Base-by-base conservation (phyloP, 2,329 filamentous ascomycete species). In the Lithohypha guttulata region DNA sequence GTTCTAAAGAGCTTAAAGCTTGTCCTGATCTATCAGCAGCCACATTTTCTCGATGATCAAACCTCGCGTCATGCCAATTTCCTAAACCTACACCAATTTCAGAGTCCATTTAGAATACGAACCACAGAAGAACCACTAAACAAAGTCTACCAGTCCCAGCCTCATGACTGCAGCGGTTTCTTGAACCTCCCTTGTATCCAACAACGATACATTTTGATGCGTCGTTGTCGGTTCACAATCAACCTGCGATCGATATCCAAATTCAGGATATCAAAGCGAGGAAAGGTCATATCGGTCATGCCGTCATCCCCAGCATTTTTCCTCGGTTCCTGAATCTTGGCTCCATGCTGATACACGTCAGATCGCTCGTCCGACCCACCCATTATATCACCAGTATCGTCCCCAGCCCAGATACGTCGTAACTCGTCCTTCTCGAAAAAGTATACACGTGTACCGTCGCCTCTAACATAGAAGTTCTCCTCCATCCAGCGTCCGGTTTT, bases 181-280 rank as follows among this genome's bases (percentile, higher is more conserved):
- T 45, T 47, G 44, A 67, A 65, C 20, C 63, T 58, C 3, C 60
- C 64, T 45, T 67, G 64, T 43, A 67, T 59, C 86, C 91, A 98
- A 66, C 89, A 96, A 45, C 91, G 77, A 62, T 96, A 96, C 91
- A 98, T 98, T 65, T 96, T 98, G 34, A 94, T 68, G 62, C 86
- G 81, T 54, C 80, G 75, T 39, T 87, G 84, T 48, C 91, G 77
- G 59, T 98, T 98, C 41, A 98, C 85, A 40, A 98, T 71, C 66
- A 98, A 71, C 43, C 91, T 77, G 49, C 85, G 78, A 58, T 98
- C 91, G 40, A 89, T 73, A 18, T 81, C 91, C 23, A 96, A 71
- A 32, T 91, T 75, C 41, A 82, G 65, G 32, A 94, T 65, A 34
- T 85, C 75, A 52, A 96, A 85, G 1, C 58, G 58, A 10, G 54